Evolutionary conservation across 116 monocot species (phyloP), one percentile per base, ranked within the genome.

Genomic region (Zostera marina): DNA sequence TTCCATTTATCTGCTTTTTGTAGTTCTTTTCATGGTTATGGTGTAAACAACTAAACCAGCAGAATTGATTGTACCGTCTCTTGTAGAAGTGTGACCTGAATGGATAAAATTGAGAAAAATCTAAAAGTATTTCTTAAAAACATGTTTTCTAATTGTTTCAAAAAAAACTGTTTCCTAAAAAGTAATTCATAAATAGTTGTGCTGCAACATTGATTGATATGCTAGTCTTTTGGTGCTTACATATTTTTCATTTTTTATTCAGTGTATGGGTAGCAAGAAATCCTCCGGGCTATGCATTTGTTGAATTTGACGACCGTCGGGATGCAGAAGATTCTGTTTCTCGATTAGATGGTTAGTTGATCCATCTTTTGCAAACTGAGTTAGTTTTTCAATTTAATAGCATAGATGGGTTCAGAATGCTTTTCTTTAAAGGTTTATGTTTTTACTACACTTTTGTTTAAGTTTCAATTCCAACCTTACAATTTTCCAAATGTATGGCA

Each of bases 261-360:
- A 93, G 93, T 69, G 81, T 93, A 11, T 93, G 93, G 93, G 88
- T 93, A 58, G 93, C 93, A 21, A 74, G 93, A 67, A 93, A 81
- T 59, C 93, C 93, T 63, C 93, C 93, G 9, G 93, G 93, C 16
- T 93, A 87, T 79, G 93, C 88, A 48, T 93, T 93, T 67, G 74
- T 93, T 62, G 93, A 93, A 47, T 93, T 93, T 71, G 93, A 88
- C 68, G 88, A 93, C 56, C 63, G 72, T n/a, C 68, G 93, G 47
- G 93, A 93, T 81, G 93, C 93, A 73, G 64, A 79, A 38, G 93
- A 87, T 77, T 84, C 93, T 66, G 83, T 93, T 47, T 81, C 74
- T 46, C 87, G 72, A 16, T 41, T 93, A 54, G 93, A 93, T 77
- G 88, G 93, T 93, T 20, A 39, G 63, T 20, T 43, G 41, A 11